Evolutionary conservation across 441 rosid genomes (phyloP).

Genomic region (Lepidium campestre): DNA sequence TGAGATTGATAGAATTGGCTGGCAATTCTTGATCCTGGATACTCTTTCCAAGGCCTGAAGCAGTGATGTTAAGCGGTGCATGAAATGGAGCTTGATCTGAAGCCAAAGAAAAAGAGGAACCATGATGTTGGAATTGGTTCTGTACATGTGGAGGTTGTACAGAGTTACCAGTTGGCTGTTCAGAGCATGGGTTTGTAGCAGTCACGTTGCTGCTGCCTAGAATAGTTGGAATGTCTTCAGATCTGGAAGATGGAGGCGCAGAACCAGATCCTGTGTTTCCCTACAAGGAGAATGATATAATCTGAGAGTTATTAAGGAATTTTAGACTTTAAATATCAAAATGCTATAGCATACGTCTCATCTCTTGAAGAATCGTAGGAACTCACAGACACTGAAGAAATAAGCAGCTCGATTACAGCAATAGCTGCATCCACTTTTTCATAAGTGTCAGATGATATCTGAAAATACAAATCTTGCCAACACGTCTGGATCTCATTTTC

Average conservation of each 20-base stretch:
- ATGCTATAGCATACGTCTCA: neutral
- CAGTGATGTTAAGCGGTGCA: slow-evolving; percentile 35
- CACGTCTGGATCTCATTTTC: slow-evolving; percentile 36
- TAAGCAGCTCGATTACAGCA: slow-evolving; percentile 67
- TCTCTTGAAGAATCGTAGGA: neutral
- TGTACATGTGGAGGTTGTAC: slow-evolving; percentile 41
- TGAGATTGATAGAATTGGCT: slow-evolving; percentile 27
- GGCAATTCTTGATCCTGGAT: slow-evolving; percentile 29
- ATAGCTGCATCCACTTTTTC: slow-evolving; percentile 90
- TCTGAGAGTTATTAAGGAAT: neutral
- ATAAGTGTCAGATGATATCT: slow-evolving; percentile 71
- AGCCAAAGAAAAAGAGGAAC: slow-evolving; percentile 33
- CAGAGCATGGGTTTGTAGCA: slow-evolving; percentile 28
- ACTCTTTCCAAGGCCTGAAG: slow-evolving; percentile 32
- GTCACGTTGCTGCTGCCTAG: slow-evolving; percentile 27
- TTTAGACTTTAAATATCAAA: neutral
- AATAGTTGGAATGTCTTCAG: slow-evolving; percentile 36
- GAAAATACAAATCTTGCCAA: slow-evolving; percentile 61
- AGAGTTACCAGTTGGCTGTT: slow-evolving; percentile 26
- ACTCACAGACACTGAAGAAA: slow-evolving; percentile 82
- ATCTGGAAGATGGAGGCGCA: slow-evolving; percentile 22
- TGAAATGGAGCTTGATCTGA: slow-evolving; percentile 31
- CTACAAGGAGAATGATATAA: slow-evolving; percentile 27
- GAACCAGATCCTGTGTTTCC: slow-evolving; percentile 44
- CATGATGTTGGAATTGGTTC: slow-evolving; percentile 48